Evolutionary conservation across 352 stramenopile genomes (phyloP).

Genomic region (Thraustotheca clavata): DNA sequence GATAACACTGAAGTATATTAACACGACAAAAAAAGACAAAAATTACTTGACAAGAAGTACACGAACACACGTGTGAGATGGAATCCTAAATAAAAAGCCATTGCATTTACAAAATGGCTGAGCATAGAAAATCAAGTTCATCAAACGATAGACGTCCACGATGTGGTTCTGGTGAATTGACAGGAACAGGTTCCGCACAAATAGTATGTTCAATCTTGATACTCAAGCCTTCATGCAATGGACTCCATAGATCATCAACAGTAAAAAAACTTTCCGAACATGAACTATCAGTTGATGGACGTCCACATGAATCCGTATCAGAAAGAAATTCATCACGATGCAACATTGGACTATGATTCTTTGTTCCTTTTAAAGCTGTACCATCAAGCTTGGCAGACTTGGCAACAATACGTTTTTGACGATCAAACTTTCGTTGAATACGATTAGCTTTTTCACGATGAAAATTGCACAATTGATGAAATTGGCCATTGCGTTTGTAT

Average conservation of each 20-base stretch:
- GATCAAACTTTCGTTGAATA: constrained; percentile 85
- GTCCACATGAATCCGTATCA: constrained; percentile 49
- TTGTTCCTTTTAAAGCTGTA: background rate
- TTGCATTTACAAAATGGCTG: constrained; percentile 42
- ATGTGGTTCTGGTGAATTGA: constrained; percentile 16
- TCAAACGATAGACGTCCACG: constrained; percentile 47
- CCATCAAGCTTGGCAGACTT: constrained; percentile 45
- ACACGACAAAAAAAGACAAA: background rate
- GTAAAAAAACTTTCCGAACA: constrained; percentile 22
- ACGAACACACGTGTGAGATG: background rate
- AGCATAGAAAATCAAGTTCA: constrained; percentile 82
- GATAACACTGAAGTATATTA: background rate
- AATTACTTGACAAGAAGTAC: background rate
- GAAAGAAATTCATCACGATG: constrained; percentile 39
- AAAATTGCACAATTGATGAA: constrained; percentile 80
- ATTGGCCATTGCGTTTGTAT: constrained; percentile 78
- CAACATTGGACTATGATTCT: background rate
- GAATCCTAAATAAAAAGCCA: background rate
- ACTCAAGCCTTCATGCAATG: background rate
- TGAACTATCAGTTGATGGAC: constrained; percentile 47
- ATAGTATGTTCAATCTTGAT: constrained; percentile 19
- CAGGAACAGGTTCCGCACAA: constrained; percentile 15
- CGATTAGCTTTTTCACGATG: constrained; percentile 86
- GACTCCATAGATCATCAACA: constrained; percentile 15
- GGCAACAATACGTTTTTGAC: constrained; percentile 73